Percentiles rank a stretch among this genome's conserved stretches.
Conservation (phyloP, 1,284 basidiomycete species). For the Austroboletus novae-zelandiae region DNA sequence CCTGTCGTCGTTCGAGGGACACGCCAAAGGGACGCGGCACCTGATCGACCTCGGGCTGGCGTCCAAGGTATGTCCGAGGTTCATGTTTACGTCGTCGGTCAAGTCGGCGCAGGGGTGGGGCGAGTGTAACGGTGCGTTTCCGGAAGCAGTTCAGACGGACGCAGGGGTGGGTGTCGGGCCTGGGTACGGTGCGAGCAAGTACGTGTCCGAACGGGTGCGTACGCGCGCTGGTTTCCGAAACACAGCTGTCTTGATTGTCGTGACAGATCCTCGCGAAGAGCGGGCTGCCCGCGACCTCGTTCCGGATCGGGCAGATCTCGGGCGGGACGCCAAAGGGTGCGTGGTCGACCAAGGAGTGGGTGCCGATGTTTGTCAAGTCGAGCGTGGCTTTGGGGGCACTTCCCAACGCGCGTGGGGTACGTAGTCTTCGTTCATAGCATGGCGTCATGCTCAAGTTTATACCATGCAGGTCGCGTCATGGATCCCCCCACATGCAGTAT, state of each 20-base stretch:
- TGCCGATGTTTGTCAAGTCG: constrained; percentile 28
- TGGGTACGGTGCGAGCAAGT: constrained; percentile 27
- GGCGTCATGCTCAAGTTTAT: neutral
- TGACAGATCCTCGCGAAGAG: constrained; percentile 19
- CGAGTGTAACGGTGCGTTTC: constrained; percentile 10
- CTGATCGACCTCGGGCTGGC: constrained; percentile 30
- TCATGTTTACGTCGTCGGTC: constrained; percentile 35
- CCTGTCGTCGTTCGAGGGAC: constrained; percentile 34
- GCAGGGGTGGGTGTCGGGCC: constrained; percentile 12
- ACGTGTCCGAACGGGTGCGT: constrained; percentile 26
- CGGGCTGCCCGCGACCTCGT: constrained; percentile 16
- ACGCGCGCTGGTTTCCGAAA: too few species aligned
- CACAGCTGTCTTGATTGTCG: neutral
- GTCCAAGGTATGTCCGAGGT: constrained; percentile 12
- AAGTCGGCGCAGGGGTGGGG: constrained; percentile 24
- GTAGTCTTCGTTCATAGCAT: neutral
- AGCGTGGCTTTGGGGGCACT: constrained; percentile 21
- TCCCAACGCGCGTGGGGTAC: constrained; percentile 21
- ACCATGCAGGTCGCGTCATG: constrained; percentile 23
- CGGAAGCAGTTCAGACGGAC: constrained; percentile 22
- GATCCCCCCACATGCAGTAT: constrained; percentile 29
- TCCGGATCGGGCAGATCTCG: constrained; percentile 24
- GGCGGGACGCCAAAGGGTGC: constrained; percentile 21
- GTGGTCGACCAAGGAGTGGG: constrained; percentile 22
- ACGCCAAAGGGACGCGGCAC: constrained; percentile 27